Evolutionary conservation across 1,284 basidiomycete species (phyloP).

Genomic region (Austroboletus novae-zelandiae): DNA sequence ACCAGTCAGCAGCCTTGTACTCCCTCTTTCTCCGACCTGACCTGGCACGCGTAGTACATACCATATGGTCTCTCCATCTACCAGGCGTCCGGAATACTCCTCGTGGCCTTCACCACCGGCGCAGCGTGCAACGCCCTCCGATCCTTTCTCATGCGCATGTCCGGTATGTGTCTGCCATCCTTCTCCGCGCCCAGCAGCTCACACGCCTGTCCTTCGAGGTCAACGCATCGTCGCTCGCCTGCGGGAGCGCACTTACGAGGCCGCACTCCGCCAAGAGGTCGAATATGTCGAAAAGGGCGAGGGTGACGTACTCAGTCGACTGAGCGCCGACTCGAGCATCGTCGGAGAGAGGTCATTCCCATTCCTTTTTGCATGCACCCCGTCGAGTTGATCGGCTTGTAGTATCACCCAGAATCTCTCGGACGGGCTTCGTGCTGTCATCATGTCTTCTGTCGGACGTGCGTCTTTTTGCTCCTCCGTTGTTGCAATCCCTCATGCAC

Average conservation of each 20-base stretch:
- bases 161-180: conserved; percentile 43
- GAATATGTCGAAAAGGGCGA: conserved; percentile 92
- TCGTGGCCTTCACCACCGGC: conserved; percentile 84
- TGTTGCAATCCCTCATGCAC: conserved; percentile 3
- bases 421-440: conserved; percentile 84
- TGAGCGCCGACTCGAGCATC: conserved; percentile 91
- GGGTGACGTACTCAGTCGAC: conserved; percentile 89
- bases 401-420: conserved; percentile 90
- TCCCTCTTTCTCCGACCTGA: not conserved
- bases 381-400: conserved; percentile 1
- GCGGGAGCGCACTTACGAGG: conserved; percentile 79
- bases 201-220: conserved; percentile 40
- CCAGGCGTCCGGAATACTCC: conserved; percentile 75
- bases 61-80: conserved; percentile 76
- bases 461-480: conserved; percentile 32
- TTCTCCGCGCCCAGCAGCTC: no score
- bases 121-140: conserved; percentile 87
- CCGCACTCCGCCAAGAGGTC: conserved; percentile 85
- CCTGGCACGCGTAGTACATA: conserved; percentile 51
- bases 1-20: conserved; percentile 43
- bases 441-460: conserved; percentile 89
- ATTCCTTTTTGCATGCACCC: not conserved
- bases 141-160: conserved; percentile 86
- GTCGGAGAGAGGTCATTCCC: conserved; percentile 83
- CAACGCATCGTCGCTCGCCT: conserved; percentile 92